A percentile compares a stretch with the other conserved stretches of the same genome.
Evolutionary conservation across 495 filamentous ascomycete species (phyloP).

Genomic region (Ramalina intermedia): DNA sequence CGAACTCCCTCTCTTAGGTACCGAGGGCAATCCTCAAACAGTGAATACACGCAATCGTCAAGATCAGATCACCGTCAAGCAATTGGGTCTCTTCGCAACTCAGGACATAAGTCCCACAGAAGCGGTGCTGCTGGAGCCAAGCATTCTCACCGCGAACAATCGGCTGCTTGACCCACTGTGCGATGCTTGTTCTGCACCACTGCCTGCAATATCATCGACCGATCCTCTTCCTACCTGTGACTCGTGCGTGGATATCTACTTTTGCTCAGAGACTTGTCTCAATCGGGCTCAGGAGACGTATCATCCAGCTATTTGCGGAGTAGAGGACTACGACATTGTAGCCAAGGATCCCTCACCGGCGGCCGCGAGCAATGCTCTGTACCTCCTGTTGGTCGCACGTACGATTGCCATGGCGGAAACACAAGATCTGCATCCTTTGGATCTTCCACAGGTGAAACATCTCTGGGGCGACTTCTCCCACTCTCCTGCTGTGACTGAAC

Average conservation of each 20-base stretch:
- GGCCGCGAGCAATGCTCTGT: slow-evolving; percentile 62
- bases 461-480: slow-evolving; percentile 77
- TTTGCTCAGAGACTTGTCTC: slow-evolving; percentile 66
- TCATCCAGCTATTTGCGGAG: slow-evolving; percentile 75
- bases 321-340: slow-evolving; percentile 60
- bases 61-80: slow-evolving; percentile 39
- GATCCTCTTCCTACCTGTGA: slow-evolving; percentile 45
- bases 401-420: slow-evolving; percentile 74
- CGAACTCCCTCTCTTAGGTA: slow-evolving; percentile 50
- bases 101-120: slow-evolving; percentile 65
- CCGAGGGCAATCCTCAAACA: slow-evolving; percentile 15
- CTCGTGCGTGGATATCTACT: slow-evolving; percentile 70
- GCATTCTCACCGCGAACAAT: slow-evolving; percentile 70
- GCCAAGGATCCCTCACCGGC: slow-evolving; percentile 60
- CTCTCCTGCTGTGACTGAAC: neutral
- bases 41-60: slow-evolving; percentile 24
- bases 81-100: slow-evolving; percentile 81
- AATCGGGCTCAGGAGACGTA: slow-evolving; percentile 57
- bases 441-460: slow-evolving; percentile 72
- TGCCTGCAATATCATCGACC: slow-evolving; percentile 43
- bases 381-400: slow-evolving; percentile 64
- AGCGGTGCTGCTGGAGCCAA: slow-evolving; percentile 62
- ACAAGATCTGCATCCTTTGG: slow-evolving; percentile 68
- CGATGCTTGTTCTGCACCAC: slow-evolving; percentile 65
- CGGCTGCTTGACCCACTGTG: slow-evolving; percentile 67